phyloP scores from a whole-genome alignment of 805 yeast species.

The Nakazawaea molendinolei region DNA sequence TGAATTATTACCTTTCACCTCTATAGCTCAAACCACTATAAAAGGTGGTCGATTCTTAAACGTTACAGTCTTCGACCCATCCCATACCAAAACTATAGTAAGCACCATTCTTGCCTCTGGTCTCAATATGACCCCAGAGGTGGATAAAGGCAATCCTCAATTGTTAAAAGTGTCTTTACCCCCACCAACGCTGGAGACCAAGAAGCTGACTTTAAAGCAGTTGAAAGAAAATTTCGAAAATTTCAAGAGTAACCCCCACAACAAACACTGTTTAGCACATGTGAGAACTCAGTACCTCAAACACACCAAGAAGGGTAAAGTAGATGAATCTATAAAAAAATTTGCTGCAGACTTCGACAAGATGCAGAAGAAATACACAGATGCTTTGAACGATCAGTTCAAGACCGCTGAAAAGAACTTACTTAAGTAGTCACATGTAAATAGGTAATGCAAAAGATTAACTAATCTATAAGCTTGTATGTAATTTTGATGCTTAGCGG shows the following conservation, averaged over 20 bases:
- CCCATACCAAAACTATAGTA: slow-evolving; percentile 58
- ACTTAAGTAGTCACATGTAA: slow-evolving; percentile 14
- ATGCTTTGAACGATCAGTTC: slow-evolving; percentile 47
- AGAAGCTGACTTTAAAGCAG: slow-evolving; percentile 46
- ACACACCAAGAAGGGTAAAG: slow-evolving; percentile 42
- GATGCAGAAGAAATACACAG: slow-evolving; percentile 57
- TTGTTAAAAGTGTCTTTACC: slow-evolving; percentile 70
- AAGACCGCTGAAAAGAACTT: slow-evolving; percentile 44
- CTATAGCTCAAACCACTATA: slow-evolving; percentile 63
- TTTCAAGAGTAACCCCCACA: slow-evolving; percentile 42
- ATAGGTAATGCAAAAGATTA: too few relatives aligned
- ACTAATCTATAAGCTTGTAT: background rate
- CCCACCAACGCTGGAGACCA: slow-evolving; percentile 63
- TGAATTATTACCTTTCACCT: slow-evolving; percentile 43
- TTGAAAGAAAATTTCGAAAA: slow-evolving; percentile 64
- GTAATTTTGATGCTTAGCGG: too few relatives aligned
- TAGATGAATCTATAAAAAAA: slow-evolving; percentile 51
- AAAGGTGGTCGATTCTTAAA: slow-evolving; percentile 61
- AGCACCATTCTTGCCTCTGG: slow-evolving; percentile 64
- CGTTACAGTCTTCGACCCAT: slow-evolving; percentile 86
- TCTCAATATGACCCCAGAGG: slow-evolving; percentile 74
- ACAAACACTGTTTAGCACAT: slow-evolving; percentile 44
- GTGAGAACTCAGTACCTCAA: slow-evolving; percentile 55
- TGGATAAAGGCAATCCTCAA: slow-evolving; percentile 66
- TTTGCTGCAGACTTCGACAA: slow-evolving; percentile 59